A percentile compares a stretch with the other conserved stretches of the same genome.
Evolutionary conservation across 2,329 filamentous ascomycete genomes (phyloP).

Genomic region (Talaromyces funiculosus): DNA sequence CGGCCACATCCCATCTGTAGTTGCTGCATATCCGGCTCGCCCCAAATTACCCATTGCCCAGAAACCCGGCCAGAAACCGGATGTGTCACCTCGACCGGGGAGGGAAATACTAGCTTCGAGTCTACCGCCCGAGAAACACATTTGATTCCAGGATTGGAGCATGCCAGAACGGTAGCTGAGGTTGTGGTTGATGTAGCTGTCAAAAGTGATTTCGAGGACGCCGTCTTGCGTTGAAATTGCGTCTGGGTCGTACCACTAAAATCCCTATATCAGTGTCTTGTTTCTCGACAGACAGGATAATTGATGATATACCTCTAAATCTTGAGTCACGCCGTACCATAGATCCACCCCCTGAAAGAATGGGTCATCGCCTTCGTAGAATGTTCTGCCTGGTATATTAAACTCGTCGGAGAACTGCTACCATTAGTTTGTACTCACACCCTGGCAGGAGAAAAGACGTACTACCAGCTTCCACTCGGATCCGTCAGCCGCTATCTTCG

Average conservation of each 20-base stretch:
- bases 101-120: constrained; percentile 66
- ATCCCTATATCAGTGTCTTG: not conserved
- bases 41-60: constrained; percentile 72
- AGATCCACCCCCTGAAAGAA: constrained; percentile 63
- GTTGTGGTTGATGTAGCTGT: constrained; percentile 59
- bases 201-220: constrained; percentile 59
- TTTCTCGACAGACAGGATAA: not conserved
- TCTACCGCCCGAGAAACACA: constrained; percentile 67
- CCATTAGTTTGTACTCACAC: constrained; percentile 3
- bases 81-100: constrained; percentile 59
- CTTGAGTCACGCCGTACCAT: constrained; percentile 66
- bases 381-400: constrained; percentile 60
- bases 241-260: constrained; percentile 65
- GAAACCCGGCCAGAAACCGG: constrained; percentile 70
- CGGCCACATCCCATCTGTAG: constrained; percentile 68
- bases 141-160: constrained; percentile 68
- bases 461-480: constrained; percentile 59
- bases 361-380: constrained; percentile 65
- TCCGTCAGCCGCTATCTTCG: constrained; percentile 54
- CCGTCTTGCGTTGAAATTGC: constrained; percentile 59
- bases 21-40: constrained; percentile 62
- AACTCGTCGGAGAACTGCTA: constrained; percentile 65
- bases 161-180: constrained; percentile 66
- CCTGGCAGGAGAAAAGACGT: constrained; percentile 21
- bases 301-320: constrained; percentile 54